Percentiles rank a stretch among this genome's conserved stretches.
Evolutionary conservation across 805 yeast species (phyloP).

Genomic region (Ogataea trehaloabstinens): DNA sequence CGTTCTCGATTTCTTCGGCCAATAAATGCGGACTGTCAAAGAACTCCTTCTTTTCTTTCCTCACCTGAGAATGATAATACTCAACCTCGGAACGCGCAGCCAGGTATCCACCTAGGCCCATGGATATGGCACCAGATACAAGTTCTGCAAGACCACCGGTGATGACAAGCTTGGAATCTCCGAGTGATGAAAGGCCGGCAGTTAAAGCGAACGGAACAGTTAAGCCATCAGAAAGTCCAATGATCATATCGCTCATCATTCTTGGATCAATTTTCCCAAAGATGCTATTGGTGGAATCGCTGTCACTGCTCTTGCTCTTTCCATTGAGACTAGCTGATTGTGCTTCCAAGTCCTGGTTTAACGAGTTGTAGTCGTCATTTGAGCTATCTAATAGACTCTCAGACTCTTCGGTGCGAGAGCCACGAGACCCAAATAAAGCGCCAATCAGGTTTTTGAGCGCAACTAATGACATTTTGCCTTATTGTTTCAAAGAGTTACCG

Average conservation of each 20-base stretch:
- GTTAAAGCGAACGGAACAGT: conserved; percentile 99
- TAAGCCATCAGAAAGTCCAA: conserved; percentile 92
- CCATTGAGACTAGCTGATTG: conserved; percentile 2
- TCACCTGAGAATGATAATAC: conserved; percentile 69
- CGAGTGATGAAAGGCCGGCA: conserved; percentile 90
- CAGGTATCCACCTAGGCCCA: conserved; percentile 96
- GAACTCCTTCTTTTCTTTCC: conserved; percentile 64
- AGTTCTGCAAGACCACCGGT: conserved; percentile 98
- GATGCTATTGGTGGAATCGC: conserved; percentile 20
- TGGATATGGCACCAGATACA: conserved; percentile 93
- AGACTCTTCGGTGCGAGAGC: background rate
- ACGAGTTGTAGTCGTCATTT: conserved; percentile 12
- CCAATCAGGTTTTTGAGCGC: background rate
- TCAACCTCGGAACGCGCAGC: conserved; percentile 91
- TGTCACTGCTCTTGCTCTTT: conserved; percentile 3
- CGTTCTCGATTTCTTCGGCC: conserved; percentile 78
- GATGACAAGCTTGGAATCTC: conserved; percentile 84
- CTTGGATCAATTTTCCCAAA: conserved; percentile 76
- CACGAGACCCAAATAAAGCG: background rate
- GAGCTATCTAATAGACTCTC: conserved; percentile 6
- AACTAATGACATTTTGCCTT: conserved; percentile 1
- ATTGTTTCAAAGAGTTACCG: too few species aligned
- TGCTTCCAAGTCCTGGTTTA: conserved; percentile 11
- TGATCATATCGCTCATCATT: conserved; percentile 88
- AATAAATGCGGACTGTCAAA: conserved; percentile 63